Base-by-base conservation (phyloP, 495 filamentous ascomycete species). In the Penicillium riverlandense region DNA sequence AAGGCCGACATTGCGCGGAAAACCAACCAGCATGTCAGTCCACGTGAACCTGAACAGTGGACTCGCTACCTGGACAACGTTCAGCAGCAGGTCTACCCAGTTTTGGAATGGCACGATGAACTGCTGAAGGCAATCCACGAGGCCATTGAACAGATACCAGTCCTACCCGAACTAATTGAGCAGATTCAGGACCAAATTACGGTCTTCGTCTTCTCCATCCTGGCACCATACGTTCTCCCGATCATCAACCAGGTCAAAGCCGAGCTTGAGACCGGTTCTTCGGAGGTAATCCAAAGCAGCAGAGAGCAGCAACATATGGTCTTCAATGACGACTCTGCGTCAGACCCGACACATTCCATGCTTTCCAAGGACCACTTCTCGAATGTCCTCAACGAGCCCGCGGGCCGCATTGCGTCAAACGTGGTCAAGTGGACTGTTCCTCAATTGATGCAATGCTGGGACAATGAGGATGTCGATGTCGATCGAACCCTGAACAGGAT, bases 271-370 rank as follows among this genome's bases (percentile, higher is more conserved):
- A 89, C 83, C 2, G 89, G 89, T 8, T 85, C 86, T n/a, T 77
- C 76, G 1, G 89, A 94, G 58, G 81, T 96, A 48, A 95, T 96
- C 45, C 74, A 84, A 47, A 84, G 77, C 61, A 86, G 83, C 58
- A 75, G 81, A 57, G 77, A 85, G 34, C 80, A 89, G 60, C 90
- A 96, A 61, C 79, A 82, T 49, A 76, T 88, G 41, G 88, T 96
- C 27, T 96, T 94, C 63, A 55, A 83, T n/a, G 82, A 96, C 50
- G 82, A 90, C 49, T 36, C 69, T 32, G 84, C 62, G 39, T 77
- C 78, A 14, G 82, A 96, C 56, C 90, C 90, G 7, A 96, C 90
- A 8, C 90, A 96, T 61, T 90, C 85, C n/a, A 96, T 95, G 90
- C 76, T 96, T 13, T 86, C 86, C 35, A 96, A 96, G 70, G 90